Conservation (phyloP, 2,329 filamentous ascomycete species). For the Rutstroemia sp. region DNA sequence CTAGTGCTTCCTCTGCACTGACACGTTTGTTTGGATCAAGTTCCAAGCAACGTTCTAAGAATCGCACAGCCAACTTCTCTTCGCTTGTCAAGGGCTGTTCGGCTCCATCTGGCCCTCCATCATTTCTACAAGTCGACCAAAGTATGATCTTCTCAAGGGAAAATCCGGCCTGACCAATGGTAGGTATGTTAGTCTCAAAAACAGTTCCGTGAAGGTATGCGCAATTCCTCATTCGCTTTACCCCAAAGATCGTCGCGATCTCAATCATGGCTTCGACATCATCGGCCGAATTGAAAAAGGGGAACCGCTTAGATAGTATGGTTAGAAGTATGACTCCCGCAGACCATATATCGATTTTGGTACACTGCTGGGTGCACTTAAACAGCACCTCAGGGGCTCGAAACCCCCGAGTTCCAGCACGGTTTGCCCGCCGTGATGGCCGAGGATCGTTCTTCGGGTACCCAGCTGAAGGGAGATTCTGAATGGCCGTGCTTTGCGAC, state of each 20-base stretch:
- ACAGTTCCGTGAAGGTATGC: slow-evolving; percentile 83
- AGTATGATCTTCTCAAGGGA: slow-evolving; percentile 87
- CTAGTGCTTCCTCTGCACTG: slow-evolving; percentile 65
- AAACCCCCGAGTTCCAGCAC: slow-evolving; percentile 91
- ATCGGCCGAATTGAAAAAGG: slow-evolving; percentile 98
- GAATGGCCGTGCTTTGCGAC: slow-evolving; percentile 51
- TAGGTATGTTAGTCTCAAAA: slow-evolving; percentile 89
- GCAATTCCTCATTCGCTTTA: slow-evolving; percentile 72
- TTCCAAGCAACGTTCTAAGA: slow-evolving; percentile 66
- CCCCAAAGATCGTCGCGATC: slow-evolving; percentile 90
- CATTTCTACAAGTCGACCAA: slow-evolving; percentile 80
- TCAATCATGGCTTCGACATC: slow-evolving; percentile 97
- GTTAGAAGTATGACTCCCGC: slow-evolving; percentile 96
- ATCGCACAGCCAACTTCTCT: slow-evolving; percentile 66
- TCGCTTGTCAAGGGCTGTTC: slow-evolving; percentile 50
- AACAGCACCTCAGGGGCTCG: slow-evolving; percentile 93
- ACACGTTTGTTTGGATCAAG: slow-evolving; percentile 68
- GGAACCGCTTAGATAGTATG: slow-evolving; percentile 83
- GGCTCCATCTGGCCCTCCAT: slow-evolving; percentile 43
- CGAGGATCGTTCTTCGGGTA: slow-evolving; percentile 89
- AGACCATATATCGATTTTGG: slow-evolving; percentile 94
- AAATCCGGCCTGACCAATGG: slow-evolving; percentile 78
- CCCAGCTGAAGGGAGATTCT: slow-evolving; percentile 47
- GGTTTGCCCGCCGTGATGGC: slow-evolving; percentile 82
- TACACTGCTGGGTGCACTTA: slow-evolving; percentile 93